phyloP scores from a whole-genome alignment of 306 rosid species.

The Rosa multiflora region DNA sequence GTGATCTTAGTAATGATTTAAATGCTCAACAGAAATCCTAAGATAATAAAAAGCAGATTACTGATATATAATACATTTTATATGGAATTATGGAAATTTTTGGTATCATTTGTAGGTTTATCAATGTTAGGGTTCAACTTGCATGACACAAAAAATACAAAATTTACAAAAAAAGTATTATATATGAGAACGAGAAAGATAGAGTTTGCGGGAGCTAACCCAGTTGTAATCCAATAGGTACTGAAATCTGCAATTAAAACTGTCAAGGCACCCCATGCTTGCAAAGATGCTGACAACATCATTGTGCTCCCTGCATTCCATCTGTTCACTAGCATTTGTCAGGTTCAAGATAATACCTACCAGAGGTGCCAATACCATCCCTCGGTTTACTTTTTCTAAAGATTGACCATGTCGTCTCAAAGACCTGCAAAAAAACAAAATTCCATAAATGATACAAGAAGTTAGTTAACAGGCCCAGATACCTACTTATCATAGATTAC shows the following conservation, averaged over 20 bases:
- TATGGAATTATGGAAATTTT: neutral
- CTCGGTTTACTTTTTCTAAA: constrained; percentile 77
- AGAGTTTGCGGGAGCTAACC: constrained; percentile 54
- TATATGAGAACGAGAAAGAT: constrained; percentile 1
- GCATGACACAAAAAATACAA: neutral
- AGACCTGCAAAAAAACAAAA: constrained; percentile 51
- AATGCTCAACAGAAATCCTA: neutral
- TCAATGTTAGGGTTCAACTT: neutral
- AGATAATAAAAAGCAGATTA: neutral
- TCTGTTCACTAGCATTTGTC: constrained; percentile 64
- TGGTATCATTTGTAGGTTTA: neutral
- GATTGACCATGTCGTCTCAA: constrained; percentile 76
- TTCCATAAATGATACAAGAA: neutral
- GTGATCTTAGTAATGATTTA: neutral
- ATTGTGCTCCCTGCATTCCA: constrained; percentile 54
- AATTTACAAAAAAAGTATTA: neutral
- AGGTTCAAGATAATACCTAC: constrained; percentile 83
- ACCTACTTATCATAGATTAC: neutral
- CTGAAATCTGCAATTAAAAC: constrained; percentile 79
- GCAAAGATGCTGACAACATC: constrained; percentile 79
- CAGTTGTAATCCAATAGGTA: constrained; percentile 82
- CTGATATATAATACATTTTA: neutral
- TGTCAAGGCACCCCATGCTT: constrained; percentile 86
- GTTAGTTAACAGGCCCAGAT: neutral
- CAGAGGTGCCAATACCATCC: constrained; percentile 95